Percentiles rank a stretch among this genome's conserved stretches.
These are phyloP conservation scores for Hypoxylon sp. DNA, from an alignment of 2,329 filamentous ascomycete species.

Conservation along the genomic window DNA sequence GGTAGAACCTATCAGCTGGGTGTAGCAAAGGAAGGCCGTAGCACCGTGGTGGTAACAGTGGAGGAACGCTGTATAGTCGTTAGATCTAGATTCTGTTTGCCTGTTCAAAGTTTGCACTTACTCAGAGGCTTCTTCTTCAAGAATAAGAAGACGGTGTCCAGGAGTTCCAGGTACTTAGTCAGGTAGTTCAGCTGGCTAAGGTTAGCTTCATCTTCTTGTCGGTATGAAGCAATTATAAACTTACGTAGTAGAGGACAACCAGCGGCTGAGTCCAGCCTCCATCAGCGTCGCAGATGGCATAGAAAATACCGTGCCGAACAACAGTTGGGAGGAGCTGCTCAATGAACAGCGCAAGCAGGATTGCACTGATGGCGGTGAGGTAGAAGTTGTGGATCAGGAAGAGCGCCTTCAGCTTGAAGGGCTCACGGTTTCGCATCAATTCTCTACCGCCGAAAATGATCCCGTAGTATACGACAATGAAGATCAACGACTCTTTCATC, in stretches of 20 bases:
- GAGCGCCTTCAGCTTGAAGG: slow-evolving; percentile 87
- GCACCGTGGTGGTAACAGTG: slow-evolving; percentile 99
- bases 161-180: slow-evolving; percentile 95
- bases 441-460: slow-evolving; percentile 94
- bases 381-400: slow-evolving; percentile 99
- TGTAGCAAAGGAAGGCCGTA: slow-evolving; percentile 97
- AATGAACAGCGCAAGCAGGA: slow-evolving; percentile 85
- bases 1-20: slow-evolving; percentile 92
- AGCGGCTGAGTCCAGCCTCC: slow-evolving; percentile 96
- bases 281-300: slow-evolving; percentile 83
- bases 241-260: slow-evolving; percentile 95
- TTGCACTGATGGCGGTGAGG: slow-evolving; percentile 86
- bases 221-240: slow-evolving; percentile 56
- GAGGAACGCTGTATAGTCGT: slow-evolving; percentile 78
- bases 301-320: slow-evolving; percentile 85
- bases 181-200: slow-evolving; percentile 88
- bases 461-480: slow-evolving; percentile 90
- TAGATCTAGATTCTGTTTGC: not conserved
- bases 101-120: slow-evolving; percentile 58
- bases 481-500: slow-evolving; percentile 82
- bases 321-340: slow-evolving; percentile 93
- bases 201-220: slow-evolving; percentile 58
- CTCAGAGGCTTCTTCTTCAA: slow-evolving; percentile 99
- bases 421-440: slow-evolving; percentile 87
- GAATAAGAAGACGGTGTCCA: slow-evolving; percentile 97